Evolutionary conservation across 164 flowering plant genomes (phyloP).

Genomic region (Vitis amurensis): DNA sequence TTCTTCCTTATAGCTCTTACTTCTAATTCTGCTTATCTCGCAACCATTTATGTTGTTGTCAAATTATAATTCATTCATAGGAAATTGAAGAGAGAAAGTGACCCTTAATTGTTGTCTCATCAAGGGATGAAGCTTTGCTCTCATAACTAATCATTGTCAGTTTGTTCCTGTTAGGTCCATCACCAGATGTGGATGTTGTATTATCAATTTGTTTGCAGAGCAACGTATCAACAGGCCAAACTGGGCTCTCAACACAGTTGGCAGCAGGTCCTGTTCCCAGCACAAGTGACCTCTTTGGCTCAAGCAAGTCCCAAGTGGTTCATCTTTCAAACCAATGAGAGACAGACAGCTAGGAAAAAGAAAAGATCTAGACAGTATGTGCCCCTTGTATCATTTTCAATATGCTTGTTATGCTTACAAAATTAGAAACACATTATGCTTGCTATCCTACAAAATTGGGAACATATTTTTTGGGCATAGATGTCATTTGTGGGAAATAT

Average conservation of each 20-base stretch:
- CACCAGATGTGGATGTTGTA: slow-evolving; percentile 86
- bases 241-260: slow-evolving; percentile 30
- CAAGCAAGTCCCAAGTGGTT: slow-evolving; percentile 53
- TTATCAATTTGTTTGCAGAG: slow-evolving; percentile 82
- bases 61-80: background rate
- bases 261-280: slow-evolving; percentile 50
- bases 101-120: too few species aligned
- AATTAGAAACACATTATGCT: too few species aligned
- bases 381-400: background rate
- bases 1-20: too few species aligned
- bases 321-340: slow-evolving; percentile 47
- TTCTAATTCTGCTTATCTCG: too few species aligned
- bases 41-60: background rate
- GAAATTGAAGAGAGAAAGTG: too few species aligned
- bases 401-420: background rate
- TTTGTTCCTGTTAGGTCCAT: slow-evolving; percentile 54
- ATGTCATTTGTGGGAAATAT: too few species aligned
- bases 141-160: background rate
- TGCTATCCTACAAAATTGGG: too few species aligned
- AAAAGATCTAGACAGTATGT: slow-evolving; percentile 66
- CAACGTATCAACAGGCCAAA: slow-evolving; percentile 46
- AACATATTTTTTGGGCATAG: too few species aligned
- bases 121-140: too few species aligned
- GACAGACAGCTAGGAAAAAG: slow-evolving; percentile 61
- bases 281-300: slow-evolving; percentile 68